Evolutionary conservation across 2,329 filamentous ascomycete genomes (phyloP).

Genomic region (Aspergillus persii): DNA sequence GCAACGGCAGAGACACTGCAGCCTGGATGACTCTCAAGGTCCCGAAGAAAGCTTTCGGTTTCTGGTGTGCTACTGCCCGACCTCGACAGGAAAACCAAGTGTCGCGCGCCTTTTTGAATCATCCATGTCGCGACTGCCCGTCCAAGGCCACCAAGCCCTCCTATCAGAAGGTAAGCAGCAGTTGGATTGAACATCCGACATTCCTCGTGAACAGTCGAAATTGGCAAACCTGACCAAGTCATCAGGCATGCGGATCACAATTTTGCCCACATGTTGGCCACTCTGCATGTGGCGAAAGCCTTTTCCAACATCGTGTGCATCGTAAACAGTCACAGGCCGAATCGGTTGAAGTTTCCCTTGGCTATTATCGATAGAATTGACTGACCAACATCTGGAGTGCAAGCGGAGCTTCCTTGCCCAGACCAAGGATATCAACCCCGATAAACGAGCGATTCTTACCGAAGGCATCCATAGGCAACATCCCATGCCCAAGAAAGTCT

Average conservation of each 20-base stretch:
- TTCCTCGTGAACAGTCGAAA: too few species aligned
- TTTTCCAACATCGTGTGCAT: slow-evolving; percentile 30
- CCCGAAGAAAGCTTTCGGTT: slow-evolving; percentile 18
- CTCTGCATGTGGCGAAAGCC: slow-evolving; percentile 46
- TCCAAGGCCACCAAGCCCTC: slow-evolving; percentile 42
- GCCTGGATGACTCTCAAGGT: slow-evolving; percentile 18
- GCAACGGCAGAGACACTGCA: slow-evolving; percentile 18
- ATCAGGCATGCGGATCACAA: slow-evolving; percentile 29
- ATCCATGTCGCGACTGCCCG: slow-evolving; percentile 35
- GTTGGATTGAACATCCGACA: too few species aligned
- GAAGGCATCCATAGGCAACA: slow-evolving; percentile 24
- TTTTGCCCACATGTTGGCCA: slow-evolving; percentile 47
- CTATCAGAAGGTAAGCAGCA: slow-evolving; percentile 36
- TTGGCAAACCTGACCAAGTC: too few species aligned
- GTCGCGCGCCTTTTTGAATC: slow-evolving; percentile 32
- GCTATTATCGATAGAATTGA: slow-evolving; percentile 8
- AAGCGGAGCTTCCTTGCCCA: too few species aligned
- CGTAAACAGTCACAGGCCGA: slow-evolving; percentile 17
- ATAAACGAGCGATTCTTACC: slow-evolving; percentile 20
- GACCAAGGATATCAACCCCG: slow-evolving; percentile 26
- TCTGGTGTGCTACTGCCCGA: slow-evolving; percentile 6
- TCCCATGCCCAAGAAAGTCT: slow-evolving; percentile 21
- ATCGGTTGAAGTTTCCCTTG: slow-evolving; percentile 14
- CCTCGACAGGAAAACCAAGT: slow-evolving; percentile 38
- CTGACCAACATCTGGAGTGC: slow-evolving; percentile 11